These are phyloP conservation scores for Pyropia yezoensis DNA, from an alignment of 23 red algal genomes.

Conservation along the genomic window DNA sequence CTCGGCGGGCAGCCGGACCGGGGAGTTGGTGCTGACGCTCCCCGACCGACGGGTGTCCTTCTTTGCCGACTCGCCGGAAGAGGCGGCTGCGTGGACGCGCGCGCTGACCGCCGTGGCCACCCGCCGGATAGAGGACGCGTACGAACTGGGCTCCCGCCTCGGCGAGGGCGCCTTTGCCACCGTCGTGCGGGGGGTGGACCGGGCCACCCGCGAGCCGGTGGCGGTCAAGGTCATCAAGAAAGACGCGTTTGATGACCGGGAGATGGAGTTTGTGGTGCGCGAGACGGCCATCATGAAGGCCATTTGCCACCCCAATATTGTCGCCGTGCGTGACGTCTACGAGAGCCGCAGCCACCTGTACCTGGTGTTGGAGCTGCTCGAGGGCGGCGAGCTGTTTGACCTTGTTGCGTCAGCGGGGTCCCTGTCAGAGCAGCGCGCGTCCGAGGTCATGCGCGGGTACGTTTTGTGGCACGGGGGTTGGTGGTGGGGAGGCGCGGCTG, in stretches of 20 bases:
- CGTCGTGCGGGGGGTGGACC: conserved; percentile 48
- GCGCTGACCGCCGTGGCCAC: conserved; percentile 49
- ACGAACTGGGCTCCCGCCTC: conserved; percentile 65
- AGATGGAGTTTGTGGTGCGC: conserved; percentile 69
- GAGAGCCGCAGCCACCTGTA: conserved; percentile 51
- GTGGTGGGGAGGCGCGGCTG: too few species aligned
- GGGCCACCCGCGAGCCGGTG: conserved; percentile 30
- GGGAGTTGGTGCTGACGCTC: conserved; percentile 58
- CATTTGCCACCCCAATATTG: conserved; percentile 64
- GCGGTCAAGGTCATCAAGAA: conserved; percentile 81
- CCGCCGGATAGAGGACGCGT: conserved; percentile 65
- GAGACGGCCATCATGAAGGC: conserved; percentile 73
- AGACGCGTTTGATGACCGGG: conserved; percentile 48
- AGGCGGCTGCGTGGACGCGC: conserved; percentile 36
- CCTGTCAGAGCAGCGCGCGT: conserved; percentile 67
- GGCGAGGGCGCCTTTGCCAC: conserved; percentile 89
- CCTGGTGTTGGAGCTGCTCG: conserved; percentile 68
- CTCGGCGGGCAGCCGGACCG: conserved; percentile 22
- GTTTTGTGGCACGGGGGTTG: too few species aligned
- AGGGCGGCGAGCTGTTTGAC: conserved; percentile 85
- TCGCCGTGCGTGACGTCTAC: conserved; percentile 66
- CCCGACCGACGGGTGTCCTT: conserved; percentile 64
- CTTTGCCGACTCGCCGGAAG: conserved; percentile 47
- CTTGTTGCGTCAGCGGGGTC: conserved; percentile 55
- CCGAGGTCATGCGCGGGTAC: conserved; percentile 40